A percentile compares a stretch with the other conserved stretches of the same genome.
Conservation (phyloP, 2,329 filamentous ascomycete species). For the Botrytis medusae region DNA sequence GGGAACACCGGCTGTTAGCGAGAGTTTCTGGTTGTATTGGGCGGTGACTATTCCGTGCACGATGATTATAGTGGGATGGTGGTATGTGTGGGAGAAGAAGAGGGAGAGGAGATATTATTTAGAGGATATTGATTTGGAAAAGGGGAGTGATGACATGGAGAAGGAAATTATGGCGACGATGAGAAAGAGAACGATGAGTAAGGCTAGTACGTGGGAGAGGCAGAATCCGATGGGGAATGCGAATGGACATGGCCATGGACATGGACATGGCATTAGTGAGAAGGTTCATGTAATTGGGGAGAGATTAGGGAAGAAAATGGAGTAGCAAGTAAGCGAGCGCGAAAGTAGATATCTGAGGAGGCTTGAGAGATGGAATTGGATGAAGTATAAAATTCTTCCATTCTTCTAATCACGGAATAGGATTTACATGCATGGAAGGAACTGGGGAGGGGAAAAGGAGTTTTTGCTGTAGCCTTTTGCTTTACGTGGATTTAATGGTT, state of each 20-base stretch:
- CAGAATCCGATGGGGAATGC: constrained; percentile 14
- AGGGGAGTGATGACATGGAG: constrained; percentile 37
- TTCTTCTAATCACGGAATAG: not conserved
- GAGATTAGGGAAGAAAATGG: constrained; percentile 7
- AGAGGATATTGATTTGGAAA: constrained; percentile 37
- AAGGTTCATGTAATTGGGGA: not conserved
- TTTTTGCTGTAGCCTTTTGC: not conserved
- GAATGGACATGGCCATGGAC: not conserved
- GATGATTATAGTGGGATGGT: constrained; percentile 52
- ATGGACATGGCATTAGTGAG: not conserved
- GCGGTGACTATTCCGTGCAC: constrained; percentile 60
- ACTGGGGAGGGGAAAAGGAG: not conserved
- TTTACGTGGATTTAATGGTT: not conserved
- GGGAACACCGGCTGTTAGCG: constrained; percentile 42
- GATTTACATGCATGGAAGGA: not conserved
- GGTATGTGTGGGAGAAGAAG: constrained; percentile 47
- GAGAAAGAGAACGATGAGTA: constrained; percentile 36
- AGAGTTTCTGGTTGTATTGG: constrained; percentile 63
- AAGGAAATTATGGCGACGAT: constrained; percentile 35
- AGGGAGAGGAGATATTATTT: constrained; percentile 29
- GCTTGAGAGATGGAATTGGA: not conserved
- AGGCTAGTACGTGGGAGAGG: constrained; percentile 33
- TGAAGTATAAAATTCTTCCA: not conserved
- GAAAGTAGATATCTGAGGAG: not conserved
- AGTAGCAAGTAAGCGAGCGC: not conserved